These are phyloP conservation scores for Claviceps sp. DNA, from an alignment of 2,329 filamentous ascomycete genomes.

Conservation along the genomic window DNA sequence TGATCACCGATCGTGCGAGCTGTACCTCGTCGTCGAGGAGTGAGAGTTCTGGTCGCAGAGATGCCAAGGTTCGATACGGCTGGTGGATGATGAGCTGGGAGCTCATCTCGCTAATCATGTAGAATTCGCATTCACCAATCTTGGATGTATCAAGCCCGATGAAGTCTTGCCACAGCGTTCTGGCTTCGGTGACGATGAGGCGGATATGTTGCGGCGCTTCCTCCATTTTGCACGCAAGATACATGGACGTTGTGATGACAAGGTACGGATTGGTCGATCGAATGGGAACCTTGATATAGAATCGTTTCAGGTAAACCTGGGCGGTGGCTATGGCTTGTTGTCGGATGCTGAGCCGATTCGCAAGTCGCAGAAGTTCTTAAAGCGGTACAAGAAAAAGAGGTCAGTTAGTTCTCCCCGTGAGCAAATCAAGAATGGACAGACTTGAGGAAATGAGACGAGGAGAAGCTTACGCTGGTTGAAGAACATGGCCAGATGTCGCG, in stretches of 20 bases:
- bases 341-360: constrained; percentile 68
- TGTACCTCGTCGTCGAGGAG: constrained; percentile 67
- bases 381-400: not conserved
- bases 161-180: constrained; percentile 71
- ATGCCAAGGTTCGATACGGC: constrained; percentile 69
- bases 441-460: not conserved
- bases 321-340: constrained; percentile 92
- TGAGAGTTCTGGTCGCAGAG: constrained; percentile 54
- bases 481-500: constrained; percentile 75
- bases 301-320: constrained; percentile 87
- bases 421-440: not conserved
- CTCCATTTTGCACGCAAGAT: constrained; percentile 95
- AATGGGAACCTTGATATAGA: constrained; percentile 84
- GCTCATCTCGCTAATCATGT: constrained; percentile 79
- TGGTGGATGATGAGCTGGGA: constrained; percentile 84
- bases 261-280: constrained; percentile 88
- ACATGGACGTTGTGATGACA: constrained; percentile 83
- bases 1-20: constrained; percentile 71
- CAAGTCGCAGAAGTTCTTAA: constrained; percentile 66
- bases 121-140: constrained; percentile 89
- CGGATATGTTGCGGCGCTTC: constrained; percentile 94
- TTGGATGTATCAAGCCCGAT: constrained; percentile 66
- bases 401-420: not conserved
- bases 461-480: constrained; percentile 66
- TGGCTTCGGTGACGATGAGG: constrained; percentile 74